Percentiles rank a stretch among this genome's conserved stretches.
These are phyloP conservation scores for Xylaria sp. DNA, from an alignment of 2,329 filamentous ascomycete genomes.

Conservation along the genomic window DNA sequence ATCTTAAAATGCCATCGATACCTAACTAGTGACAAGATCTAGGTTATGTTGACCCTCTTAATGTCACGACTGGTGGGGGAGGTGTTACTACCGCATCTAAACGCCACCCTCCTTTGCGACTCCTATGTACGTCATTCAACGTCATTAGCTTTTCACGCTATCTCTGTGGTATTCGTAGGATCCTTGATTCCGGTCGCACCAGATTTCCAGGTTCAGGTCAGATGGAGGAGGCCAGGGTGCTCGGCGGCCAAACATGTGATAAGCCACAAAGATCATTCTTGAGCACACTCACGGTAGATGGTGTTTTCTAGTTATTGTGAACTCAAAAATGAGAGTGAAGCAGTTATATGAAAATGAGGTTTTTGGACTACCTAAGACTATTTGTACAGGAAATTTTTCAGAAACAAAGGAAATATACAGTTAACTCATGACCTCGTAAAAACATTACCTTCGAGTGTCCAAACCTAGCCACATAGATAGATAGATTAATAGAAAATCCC, in stretches of 20 bases:
- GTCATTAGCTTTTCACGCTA: slow-evolving; percentile 25
- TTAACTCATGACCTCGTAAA: slow-evolving; percentile 20
- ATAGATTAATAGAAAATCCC: background rate
- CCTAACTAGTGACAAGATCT: background rate
- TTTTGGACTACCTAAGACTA: background rate
- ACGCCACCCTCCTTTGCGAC: slow-evolving; percentile 34
- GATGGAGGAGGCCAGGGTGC: background rate
- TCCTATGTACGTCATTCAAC: slow-evolving; percentile 38
- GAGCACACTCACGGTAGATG: background rate
- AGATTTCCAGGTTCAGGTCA: background rate
- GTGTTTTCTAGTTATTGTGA: background rate
- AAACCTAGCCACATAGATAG: background rate
- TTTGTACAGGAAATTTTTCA: slow-evolving; percentile 12
- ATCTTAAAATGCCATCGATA: background rate
- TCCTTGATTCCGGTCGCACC: slow-evolving; percentile 18
- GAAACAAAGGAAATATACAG: background rate
- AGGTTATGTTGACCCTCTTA: background rate
- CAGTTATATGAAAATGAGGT: background rate
- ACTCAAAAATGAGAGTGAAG: background rate
- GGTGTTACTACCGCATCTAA: slow-evolving; percentile 21
- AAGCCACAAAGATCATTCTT: background rate
- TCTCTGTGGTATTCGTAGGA: background rate
- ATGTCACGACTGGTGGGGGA: background rate
- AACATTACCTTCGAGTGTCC: slow-evolving; percentile 12
- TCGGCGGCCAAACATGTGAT: background rate